A percentile compares a stretch with the other conserved stretches of the same genome.
Conservation (phyloP, 768 basidiomycete species). For the Auriculariales sp. region DNA sequence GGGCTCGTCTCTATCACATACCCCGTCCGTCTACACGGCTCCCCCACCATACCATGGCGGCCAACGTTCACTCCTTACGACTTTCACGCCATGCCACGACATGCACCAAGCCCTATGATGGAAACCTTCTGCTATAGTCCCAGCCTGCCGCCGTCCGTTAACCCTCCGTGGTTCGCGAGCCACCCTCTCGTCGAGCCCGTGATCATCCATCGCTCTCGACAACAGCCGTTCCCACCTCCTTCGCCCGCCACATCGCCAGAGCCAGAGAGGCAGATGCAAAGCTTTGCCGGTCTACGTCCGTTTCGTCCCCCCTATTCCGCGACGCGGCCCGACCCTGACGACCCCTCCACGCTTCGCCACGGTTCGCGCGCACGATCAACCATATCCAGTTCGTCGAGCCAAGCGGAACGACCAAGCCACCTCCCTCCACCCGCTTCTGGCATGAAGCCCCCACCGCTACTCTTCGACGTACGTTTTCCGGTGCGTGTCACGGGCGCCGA, state of each 20-base stretch:
- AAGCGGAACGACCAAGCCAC: not conserved
- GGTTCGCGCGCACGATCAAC: too few species aligned
- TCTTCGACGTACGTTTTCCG: not conserved
- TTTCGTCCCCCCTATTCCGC: not conserved
- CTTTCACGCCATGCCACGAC: not conserved
- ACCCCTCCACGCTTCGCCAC: too few species aligned
- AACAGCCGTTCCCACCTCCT: too few species aligned
- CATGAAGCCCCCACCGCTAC: not conserved
- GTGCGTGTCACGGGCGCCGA: not conserved
- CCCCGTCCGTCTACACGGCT: not conserved
- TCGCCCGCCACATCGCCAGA: not conserved
- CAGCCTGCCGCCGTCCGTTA: not conserved
- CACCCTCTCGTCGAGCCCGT: not conserved
- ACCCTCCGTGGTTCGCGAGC: not conserved
- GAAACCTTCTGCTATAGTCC: not conserved
- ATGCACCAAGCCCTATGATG: too few species aligned
- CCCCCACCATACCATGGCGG: not conserved
- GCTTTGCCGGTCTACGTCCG: not conserved
- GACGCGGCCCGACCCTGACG: not conserved
- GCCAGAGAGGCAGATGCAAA: not conserved
- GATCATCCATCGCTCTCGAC: not conserved
- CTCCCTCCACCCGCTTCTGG: conserved; percentile 1
- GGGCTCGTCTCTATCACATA: not conserved
- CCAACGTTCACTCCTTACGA: not conserved
- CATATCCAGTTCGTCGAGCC: not conserved